Evolutionary conservation across 805 yeast species (phyloP), one percentile per base, ranked within the genome.

Genomic region (Candida insectalens): DNA sequence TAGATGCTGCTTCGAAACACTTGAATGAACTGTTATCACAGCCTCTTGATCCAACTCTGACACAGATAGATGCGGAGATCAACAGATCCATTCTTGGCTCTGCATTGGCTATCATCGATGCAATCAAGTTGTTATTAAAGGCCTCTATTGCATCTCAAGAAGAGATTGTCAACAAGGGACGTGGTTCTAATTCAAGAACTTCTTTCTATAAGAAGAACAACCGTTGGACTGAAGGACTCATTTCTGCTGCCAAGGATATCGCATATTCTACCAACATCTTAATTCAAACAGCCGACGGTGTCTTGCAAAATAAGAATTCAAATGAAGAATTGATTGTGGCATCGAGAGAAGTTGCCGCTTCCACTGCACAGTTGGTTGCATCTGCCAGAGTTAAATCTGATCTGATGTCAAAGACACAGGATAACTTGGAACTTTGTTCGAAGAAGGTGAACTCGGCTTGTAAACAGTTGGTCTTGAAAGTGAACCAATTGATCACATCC

Each of bases 161-260:
- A 37, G 95, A 85, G 56, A 84, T 85, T 50, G 54, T 49, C 14
- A 69, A 74, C 36, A 71, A 70, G 38, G 84, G 83, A 28, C 66
- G 69, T 38, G 89, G 89, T 3, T 55, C 74, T 0, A 74, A 69
- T 30, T 65, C 83, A 2, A 65, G 74, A 37, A 73, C 85, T 10
- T 82, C 81, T 29, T 85, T 79, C 54, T 87, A 87, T 59, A 82
- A 79, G 53, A 84, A 83, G 57, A 82, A 85, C 54, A 85, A 77
- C 55, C 69, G 89, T 47, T 85, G 96, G 96, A 83, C 95, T 0
- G 94, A 87, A 57, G 96, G 96, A 16, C 73, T 85, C 37, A 77
- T 85, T 20, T 81, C 94, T 39, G 95, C 95, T 13, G 84, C 95
- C 2, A 78, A 80, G 46, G 77, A 89, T 1, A 92, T 85, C 26